These are phyloP conservation scores for Nevesoporus exiguus DNA, from an alignment of 768 basidiomycete species.

Conservation along the genomic window DNA sequence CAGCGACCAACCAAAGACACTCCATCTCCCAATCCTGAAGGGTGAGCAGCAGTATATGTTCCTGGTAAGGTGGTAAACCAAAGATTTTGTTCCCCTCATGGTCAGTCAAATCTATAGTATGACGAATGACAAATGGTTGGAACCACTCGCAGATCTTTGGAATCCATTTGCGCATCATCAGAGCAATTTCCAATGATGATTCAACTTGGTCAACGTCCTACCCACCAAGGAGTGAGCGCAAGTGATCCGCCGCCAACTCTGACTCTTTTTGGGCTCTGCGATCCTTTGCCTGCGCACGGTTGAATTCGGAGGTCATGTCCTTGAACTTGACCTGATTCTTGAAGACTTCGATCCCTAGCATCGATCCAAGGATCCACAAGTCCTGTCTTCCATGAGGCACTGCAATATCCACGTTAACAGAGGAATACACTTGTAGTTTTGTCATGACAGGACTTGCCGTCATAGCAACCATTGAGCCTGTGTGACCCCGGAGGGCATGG, in stretches of 20 bases:
- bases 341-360: background rate
- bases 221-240: too few relatives aligned
- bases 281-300: too few relatives aligned
- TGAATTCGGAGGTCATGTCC: too few relatives aligned
- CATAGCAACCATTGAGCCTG: background rate
- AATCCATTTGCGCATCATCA: background rate
- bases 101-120: background rate
- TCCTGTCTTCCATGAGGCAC: background rate
- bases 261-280: too few relatives aligned
- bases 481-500: background rate
- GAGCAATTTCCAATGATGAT: background rate
- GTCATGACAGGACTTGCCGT: background rate
- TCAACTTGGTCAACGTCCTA: too few relatives aligned
- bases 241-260: too few relatives aligned
- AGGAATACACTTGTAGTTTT: background rate
- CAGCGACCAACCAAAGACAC: too few relatives aligned
- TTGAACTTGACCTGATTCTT: too few relatives aligned
- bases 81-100: background rate
- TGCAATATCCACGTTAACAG: background rate
- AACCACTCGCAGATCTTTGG: background rate
- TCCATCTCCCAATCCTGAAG: background rate
- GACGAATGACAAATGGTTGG: background rate
- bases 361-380: background rate
- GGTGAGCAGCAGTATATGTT: background rate
- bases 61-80: background rate